These are phyloP conservation scores for Aureobasidium uvarum DNA, from an alignment of 2,329 filamentous ascomycete genomes.

Conservation along the genomic window DNA sequence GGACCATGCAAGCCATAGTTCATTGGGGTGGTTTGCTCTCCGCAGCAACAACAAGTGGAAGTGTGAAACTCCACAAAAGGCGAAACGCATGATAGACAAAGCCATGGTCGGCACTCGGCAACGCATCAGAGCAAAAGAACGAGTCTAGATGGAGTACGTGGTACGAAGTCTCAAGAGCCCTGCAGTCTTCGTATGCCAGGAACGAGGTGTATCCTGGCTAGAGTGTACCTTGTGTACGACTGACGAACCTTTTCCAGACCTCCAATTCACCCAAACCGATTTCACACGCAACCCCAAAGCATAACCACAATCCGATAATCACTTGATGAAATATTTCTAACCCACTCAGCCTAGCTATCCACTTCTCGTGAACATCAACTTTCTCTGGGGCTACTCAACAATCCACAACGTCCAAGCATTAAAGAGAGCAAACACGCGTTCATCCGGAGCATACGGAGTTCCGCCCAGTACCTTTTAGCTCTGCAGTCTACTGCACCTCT, in stretches of 20 bases:
- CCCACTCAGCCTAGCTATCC: background rate
- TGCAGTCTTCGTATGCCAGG: constrained; percentile 2
- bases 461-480: background rate
- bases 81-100: background rate
- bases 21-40: constrained; percentile 5
- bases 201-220: background rate
- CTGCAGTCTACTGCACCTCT: constrained; percentile 14
- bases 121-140: background rate
- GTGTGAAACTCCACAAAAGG: constrained; percentile 3
- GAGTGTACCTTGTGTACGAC: background rate
- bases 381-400: background rate
- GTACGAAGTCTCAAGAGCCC: background rate
- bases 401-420: background rate
- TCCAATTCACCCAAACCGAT: too few relatives aligned
- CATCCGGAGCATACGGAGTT: constrained; percentile 6
- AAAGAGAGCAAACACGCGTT: constrained; percentile 17
- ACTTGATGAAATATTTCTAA: background rate
- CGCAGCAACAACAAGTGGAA: constrained; percentile 4
- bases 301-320: background rate
- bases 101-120: background rate
- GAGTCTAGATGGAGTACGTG: background rate
- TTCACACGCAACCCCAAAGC: background rate
- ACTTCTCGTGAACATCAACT: background rate
- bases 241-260: background rate
- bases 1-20: constrained; percentile 2